A percentile compares a stretch with the other conserved stretches of the same genome.
Conservation (phyloP, 106 monocot genomes). For the Agapanthus africanus region DNA sequence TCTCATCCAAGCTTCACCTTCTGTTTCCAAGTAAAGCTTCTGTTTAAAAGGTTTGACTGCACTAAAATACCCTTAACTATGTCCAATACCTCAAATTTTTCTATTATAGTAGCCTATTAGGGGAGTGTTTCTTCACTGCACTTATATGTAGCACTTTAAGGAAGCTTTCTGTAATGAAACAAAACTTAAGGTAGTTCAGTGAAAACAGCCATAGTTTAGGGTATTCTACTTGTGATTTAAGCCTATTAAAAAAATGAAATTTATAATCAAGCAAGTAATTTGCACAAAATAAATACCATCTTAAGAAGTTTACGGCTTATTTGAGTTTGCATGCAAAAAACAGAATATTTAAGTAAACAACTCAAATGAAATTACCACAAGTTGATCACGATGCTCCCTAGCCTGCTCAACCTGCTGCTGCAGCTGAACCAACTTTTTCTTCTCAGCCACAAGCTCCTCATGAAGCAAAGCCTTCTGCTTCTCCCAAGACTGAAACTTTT, state of each 20-base stretch:
- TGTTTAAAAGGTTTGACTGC: not conserved
- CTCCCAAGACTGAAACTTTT: constrained; percentile 67
- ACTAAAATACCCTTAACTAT: too few species aligned
- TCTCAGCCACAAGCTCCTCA: constrained; percentile 62
- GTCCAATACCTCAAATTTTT: too few species aligned
- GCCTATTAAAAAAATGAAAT: not conserved
- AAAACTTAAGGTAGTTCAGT: too few species aligned
- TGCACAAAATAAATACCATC: not conserved
- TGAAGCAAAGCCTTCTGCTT: constrained; percentile 40
- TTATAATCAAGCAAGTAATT: not conserved
- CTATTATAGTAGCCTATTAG: too few species aligned
- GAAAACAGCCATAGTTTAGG: too few species aligned
- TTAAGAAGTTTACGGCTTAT: not conserved
- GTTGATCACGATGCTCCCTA: constrained; percentile 39
- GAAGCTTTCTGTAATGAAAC: too few species aligned
- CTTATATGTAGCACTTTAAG: too few species aligned
- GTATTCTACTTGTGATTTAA: too few species aligned
- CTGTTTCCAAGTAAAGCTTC: not conserved
- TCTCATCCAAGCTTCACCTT: not conserved
- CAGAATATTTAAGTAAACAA: not conserved
- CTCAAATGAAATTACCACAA: constrained; percentile 44
- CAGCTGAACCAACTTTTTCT: constrained; percentile 32
- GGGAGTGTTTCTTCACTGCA: too few species aligned
- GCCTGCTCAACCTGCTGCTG: constrained; percentile 49
- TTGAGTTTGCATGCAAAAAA: not conserved